Evolutionary conservation across 805 yeast genomes (phyloP).

Genomic region (Torulaspora maleeae): DNA sequence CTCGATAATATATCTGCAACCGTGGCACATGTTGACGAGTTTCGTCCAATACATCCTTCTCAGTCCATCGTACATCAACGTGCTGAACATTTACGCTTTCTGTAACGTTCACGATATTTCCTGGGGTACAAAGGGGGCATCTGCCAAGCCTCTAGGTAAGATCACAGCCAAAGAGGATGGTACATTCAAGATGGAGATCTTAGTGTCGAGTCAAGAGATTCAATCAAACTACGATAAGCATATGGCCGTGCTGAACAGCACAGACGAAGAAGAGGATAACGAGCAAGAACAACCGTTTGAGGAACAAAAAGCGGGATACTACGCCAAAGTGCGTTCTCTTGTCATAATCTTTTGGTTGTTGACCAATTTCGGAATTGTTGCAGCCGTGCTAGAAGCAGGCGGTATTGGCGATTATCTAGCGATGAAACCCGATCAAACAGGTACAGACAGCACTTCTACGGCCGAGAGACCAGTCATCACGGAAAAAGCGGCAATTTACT

Average conservation of each 20-base stretch:
- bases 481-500: conserved; percentile 57
- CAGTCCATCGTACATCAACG: conserved; percentile 87
- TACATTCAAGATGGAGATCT: conserved; percentile 63
- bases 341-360: conserved; percentile 89
- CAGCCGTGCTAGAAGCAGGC: conserved; percentile 78
- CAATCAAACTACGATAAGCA: conserved; percentile 68
- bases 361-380: conserved; percentile 75
- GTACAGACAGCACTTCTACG: conserved; percentile 13
- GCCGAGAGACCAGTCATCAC: conserved; percentile 27
- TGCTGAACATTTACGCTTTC: conserved; percentile 88
- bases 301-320: conserved; percentile 70
- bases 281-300: conserved; percentile 37
- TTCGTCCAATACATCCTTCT: conserved; percentile 77
- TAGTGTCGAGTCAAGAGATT: conserved; percentile 71
- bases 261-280: conserved; percentile 37
- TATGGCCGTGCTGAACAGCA: conserved; percentile 50
- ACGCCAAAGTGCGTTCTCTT: conserved; percentile 83
- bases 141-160: conserved; percentile 70
- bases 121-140: conserved; percentile 95
- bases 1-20: conserved; percentile 78
- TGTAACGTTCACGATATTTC: conserved; percentile 95
- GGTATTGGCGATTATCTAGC: conserved; percentile 52
- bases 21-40: conserved; percentile 88
- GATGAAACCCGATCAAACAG: conserved; percentile 18
- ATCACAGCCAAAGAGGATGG: conserved; percentile 69